Base-by-base conservation (phyloP, 331 rosid genomes). In the Quercus lobata region DNA sequence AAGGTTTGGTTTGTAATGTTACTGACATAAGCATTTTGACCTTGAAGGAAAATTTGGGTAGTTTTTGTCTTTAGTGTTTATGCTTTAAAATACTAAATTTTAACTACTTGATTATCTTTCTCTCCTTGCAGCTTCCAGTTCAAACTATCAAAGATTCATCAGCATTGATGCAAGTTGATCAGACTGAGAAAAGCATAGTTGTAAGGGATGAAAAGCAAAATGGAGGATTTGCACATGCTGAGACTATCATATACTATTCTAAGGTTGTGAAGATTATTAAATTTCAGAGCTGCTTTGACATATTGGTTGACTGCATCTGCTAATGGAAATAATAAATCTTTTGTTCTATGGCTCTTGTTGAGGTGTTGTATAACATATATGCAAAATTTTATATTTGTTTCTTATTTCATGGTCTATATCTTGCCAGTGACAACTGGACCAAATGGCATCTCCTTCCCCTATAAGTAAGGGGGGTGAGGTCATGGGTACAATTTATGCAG, bases 171-270 rank as follows among this genome's bases (percentile, higher is more conserved):
- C 93, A 86, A 63, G 88, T 86, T 86, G 84, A 90, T 79, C 35
- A 84, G 72, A 82, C 46, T 75, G 94, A 82, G 77, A 78, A 69
- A 63, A 11, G 52, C 75, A 35, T 44, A 8, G 85, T 78, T 53
- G 72, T 69, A 7, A 74, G 69, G 75, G 80, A 83, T 27, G 87
- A 82, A 52, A 60, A 56, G 34, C 89, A 85, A 87, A 88, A 78
- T 61, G 93, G 74, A 80, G 97, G 83, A 27, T 79, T 83, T 71
- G 69, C 80, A 1, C 93, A 84, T 32, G 97, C 88, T 17, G 90
- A 91, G 74, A 78, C 91, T 52, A 69, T 89, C 52, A n/a, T 88
- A 66, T 79, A 32, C 54, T 73, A 62, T 75, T 89, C 94, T 55
- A 89, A 95, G 97, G 98, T 95, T 30, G 55, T 32, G 44, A 57